A percentile compares a stretch with the other conserved stretches of the same genome.
phyloP scores from a whole-genome alignment of 345 rosid species.

The Boechera stricta region DNA sequence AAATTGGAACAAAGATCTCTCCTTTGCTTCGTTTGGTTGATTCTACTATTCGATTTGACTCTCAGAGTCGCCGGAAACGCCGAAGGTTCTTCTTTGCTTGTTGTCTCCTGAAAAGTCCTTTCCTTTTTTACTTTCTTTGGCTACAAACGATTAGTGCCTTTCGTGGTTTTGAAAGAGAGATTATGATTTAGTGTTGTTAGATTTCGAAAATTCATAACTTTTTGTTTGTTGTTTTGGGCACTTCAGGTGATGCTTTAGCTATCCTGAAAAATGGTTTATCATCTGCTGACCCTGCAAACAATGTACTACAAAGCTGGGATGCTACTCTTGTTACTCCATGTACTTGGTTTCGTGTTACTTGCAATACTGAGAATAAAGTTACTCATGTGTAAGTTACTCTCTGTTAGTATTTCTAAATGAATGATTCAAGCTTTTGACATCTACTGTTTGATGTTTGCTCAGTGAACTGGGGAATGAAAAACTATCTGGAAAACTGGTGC shows the following conservation, averaged over 20 bases:
- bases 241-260: slow-evolving; percentile 75
- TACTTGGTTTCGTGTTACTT: slow-evolving; percentile 87
- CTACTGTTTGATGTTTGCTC: slow-evolving; percentile 11
- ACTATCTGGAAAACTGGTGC: slow-evolving; percentile 41
- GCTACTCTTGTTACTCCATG: slow-evolving; percentile 78
- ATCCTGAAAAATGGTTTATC: slow-evolving; percentile 58
- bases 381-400: slow-evolving; percentile 70
- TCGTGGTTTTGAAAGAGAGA: neutral
- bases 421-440: slow-evolving; percentile 16
- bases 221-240: neutral
- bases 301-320: slow-evolving; percentile 83
- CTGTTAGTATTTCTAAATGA: slow-evolving; percentile 3
- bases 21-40: slow-evolving; percentile 46
- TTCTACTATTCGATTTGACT: slow-evolving; percentile 49
- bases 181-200: neutral
- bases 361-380: slow-evolving; percentile 69
- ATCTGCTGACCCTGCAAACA: slow-evolving; percentile 57
- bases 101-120: neutral
- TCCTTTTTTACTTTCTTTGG: neutral
- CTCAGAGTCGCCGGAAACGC: slow-evolving; percentile 57
- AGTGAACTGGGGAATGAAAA: slow-evolving; percentile 48
- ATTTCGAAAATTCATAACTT: neutral
- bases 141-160: neutral
- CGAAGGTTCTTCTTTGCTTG: slow-evolving; percentile 54
- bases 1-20: slow-evolving; percentile 38